Evolutionary conservation across 306 rosid species (phyloP).

Genomic region (Quercus gilva): DNA sequence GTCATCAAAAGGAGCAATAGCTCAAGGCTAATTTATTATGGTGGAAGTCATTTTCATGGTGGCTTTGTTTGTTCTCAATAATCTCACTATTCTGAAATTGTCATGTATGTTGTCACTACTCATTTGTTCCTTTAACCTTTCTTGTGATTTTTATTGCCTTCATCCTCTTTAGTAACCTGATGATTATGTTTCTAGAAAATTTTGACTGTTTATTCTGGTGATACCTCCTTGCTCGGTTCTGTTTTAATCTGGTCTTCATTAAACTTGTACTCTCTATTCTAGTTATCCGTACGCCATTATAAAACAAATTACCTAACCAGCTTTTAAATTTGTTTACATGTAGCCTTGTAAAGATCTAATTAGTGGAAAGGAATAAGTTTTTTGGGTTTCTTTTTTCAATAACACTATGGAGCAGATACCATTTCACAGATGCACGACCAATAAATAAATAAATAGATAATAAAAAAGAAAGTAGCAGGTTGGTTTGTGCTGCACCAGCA

Average conservation of each 20-base stretch:
- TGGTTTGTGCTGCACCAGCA: neutral
- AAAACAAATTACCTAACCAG: neutral
- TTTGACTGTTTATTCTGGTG: neutral
- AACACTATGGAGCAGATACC: neutral
- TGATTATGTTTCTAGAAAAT: neutral
- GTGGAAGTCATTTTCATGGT: neutral
- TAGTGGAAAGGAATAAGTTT: too few relatives aligned
- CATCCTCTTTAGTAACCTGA: neutral
- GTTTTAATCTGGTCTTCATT: neutral
- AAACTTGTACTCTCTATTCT: neutral
- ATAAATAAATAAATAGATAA: neutral
- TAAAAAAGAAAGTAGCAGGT: neutral
- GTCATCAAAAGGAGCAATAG: conserved; percentile 43
- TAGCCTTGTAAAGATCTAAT: too few relatives aligned
- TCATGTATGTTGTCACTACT: neutral
- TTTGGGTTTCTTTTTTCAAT: too few relatives aligned
- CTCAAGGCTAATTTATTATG: conserved; percentile 35
- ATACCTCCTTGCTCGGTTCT: neutral
- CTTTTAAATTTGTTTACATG: too few relatives aligned
- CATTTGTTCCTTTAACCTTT: neutral
- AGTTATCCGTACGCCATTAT: neutral
- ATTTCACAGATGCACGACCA: neutral
- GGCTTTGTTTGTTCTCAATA: neutral
- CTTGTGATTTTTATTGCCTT: neutral
- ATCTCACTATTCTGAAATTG: neutral